Evolutionary conservation across 805 yeast species (phyloP), one percentile per base, ranked within the genome.

Genomic region (Aciculoconidium aculeatum): DNA sequence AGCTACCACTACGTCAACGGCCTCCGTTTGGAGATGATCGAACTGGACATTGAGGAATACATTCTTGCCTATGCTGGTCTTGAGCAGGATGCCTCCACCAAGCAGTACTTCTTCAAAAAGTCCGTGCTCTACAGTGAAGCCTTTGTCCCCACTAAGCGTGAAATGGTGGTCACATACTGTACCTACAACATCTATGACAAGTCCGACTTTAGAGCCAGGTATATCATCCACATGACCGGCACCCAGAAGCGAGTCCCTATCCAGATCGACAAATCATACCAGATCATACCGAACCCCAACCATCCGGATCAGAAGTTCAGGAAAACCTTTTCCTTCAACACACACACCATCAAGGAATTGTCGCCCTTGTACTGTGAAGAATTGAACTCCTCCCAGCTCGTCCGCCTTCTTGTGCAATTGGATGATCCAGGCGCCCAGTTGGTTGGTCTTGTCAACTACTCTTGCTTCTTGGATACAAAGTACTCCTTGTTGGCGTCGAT

Each of bases 141-240:
- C 12, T 20, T 22, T 18, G 21, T 14, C 15, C 12, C 22, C 9
- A 9, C 47, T 51, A 17, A 44, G 47, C 11, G 47, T 33, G 38
- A 55, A 43, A 36, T 70, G 25, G 49, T 51, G 27, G 70, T 70
- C 13, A 77, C 85, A 0, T 76, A 67, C 40, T 80, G 86, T 51
- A 55, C 77, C 10, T 85, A 77, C 59, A 88, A 92, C 53, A 67
- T 80, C 11, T 84, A 92, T 45, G 61, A 76, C 21, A 70, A 69
- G 32, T 70, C 80, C 4, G 98, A 90, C 51, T 58, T 88, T 21
- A 65, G 96, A 75, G 86, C 42, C 51, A 76, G 45, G 69, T 73
- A 49, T 35, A 58, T 70, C 11, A 47, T 70, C 5, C 42, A 44
- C 11, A 17, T 34, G 27, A 18, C 21, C 7, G 39, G 39, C 9